Evolutionary conservation across 1,284 basidiomycete genomes (phyloP), one percentile per base, ranked within the genome.

Genomic region (Leccinum pseudoinsigne): DNA sequence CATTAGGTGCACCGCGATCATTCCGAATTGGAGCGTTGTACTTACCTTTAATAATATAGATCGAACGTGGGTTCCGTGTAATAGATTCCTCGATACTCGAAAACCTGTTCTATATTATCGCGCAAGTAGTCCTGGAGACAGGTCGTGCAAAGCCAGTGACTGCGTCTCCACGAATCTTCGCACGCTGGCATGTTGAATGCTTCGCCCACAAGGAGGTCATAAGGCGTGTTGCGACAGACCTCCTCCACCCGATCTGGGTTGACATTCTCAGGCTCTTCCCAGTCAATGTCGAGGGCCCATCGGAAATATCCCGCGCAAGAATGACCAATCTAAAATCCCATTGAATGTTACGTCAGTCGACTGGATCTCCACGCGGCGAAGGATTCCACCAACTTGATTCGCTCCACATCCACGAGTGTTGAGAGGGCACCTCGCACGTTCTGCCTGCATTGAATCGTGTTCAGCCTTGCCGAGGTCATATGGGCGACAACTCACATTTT

Each of bases 251-350:
- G 2, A 38, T 62, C 56, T 4, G 61, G 31, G 14, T 68, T 31
- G 79, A 68, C 14, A 38, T 74, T n/a, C 60, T 67, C 31, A 34
- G 31, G 31, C 10, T 34, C 71, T 47, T 55, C 77, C 42, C 42
- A 45, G 10, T 18, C 42, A 11, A 45, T 18, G 42, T 18, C 42
- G 45, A 47, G 18, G 18, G 12, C 26, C 21, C 21, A 11, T 47
- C 11, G 18, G 11, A n/a, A 55, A 12, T 36, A 62, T 14, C 7
- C 68, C 62, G 3, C 68, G 69, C 18, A 68, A 36, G 59, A 67
- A 68, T 23, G 60, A 61, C 67, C 45, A 47, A 18, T 47, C 45
- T 47, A 10, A 47, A n/a, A 10, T 16, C 14, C 64, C n/a, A 7
- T 16, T 3, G 21, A 45, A 18, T 40, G 45, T n/a, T 11, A 47